These are phyloP conservation scores for Colletotrichum tofieldiae DNA, from an alignment of 2,329 filamentous ascomycete species.

Conservation along the genomic window DNA sequence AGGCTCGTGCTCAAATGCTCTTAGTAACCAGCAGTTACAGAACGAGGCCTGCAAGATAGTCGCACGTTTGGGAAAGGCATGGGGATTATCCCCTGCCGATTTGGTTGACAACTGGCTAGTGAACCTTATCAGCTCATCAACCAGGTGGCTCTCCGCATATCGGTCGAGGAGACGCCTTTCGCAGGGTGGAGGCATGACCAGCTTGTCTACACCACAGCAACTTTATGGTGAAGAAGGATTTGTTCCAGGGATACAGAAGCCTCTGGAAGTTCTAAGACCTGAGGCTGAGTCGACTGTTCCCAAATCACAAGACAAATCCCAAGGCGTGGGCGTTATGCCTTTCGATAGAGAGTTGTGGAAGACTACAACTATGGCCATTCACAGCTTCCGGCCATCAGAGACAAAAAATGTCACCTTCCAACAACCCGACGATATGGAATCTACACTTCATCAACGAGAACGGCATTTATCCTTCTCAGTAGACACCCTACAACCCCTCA, in stretches of 20 bases:
- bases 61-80: conserved; percentile 25
- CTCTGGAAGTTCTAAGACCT: not conserved
- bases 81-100: conserved; percentile 30
- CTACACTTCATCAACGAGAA: not conserved
- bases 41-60: conserved; percentile 44
- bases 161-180: conserved; percentile 8
- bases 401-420: too few relatives aligned
- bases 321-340: not conserved
- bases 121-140: conserved; percentile 33
- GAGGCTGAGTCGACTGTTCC: not conserved
- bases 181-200: not conserved
- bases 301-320: not conserved
- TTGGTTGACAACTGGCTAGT: conserved; percentile 37
- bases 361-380: not conserved
- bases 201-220: not conserved
- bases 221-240: not conserved
- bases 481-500: not conserved
- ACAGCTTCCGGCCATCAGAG: not conserved
- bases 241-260: not conserved
- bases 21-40: conserved; percentile 43
- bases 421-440: not conserved
- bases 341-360: not conserved
- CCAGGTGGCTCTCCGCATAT: conserved; percentile 26
- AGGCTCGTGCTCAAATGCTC: conserved; percentile 1
- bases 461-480: not conserved